Percentiles rank a stretch among this genome's conserved stretches.
These are phyloP conservation scores for Diaporthe vaccinii DNA, from an alignment of 2,329 filamentous ascomycete species.

Conservation along the genomic window DNA sequence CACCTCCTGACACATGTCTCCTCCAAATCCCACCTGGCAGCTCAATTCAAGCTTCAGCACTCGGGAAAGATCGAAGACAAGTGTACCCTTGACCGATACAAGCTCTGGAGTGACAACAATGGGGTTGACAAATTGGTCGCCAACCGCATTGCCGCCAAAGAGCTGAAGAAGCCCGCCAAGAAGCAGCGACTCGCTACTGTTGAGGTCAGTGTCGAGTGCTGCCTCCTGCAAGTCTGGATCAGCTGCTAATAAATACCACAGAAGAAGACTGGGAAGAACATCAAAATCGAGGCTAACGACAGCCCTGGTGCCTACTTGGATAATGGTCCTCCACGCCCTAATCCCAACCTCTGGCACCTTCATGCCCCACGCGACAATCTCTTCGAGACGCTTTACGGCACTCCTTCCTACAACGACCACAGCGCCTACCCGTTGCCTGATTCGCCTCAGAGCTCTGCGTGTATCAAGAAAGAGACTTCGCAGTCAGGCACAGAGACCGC, in stretches of 20 bases:
- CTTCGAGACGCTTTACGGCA: constrained; percentile 13
- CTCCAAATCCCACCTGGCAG: constrained; percentile 91
- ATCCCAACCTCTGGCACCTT: constrained; percentile 29
- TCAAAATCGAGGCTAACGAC: constrained; percentile 33
- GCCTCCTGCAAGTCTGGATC: not conserved
- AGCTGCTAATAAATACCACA: not conserved
- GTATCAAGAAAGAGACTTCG: constrained; percentile 42
- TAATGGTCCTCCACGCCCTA: not conserved
- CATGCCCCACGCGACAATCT: constrained; percentile 12
- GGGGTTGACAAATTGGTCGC: constrained; percentile 80
- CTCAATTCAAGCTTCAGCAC: constrained; percentile 86
- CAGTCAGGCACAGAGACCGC: constrained; percentile 44
- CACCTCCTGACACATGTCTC: constrained; percentile 93
- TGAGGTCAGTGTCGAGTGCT: constrained; percentile 7
- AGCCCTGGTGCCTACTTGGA: not conserved
- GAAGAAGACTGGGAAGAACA: constrained; percentile 17
- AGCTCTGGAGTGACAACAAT: constrained; percentile 82
- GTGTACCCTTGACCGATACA: constrained; percentile 74
- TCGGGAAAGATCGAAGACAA: constrained; percentile 76
- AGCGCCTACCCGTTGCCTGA: constrained; percentile 28
- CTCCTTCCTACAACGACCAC: constrained; percentile 13
- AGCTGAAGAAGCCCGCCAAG: constrained; percentile 64
- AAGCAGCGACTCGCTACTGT: constrained; percentile 6
- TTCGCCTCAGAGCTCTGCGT: constrained; percentile 24
- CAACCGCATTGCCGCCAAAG: constrained; percentile 82